Evolutionary conservation across 257 asterid genomes (phyloP).

Genomic region (Ehretia macrophylla): DNA sequence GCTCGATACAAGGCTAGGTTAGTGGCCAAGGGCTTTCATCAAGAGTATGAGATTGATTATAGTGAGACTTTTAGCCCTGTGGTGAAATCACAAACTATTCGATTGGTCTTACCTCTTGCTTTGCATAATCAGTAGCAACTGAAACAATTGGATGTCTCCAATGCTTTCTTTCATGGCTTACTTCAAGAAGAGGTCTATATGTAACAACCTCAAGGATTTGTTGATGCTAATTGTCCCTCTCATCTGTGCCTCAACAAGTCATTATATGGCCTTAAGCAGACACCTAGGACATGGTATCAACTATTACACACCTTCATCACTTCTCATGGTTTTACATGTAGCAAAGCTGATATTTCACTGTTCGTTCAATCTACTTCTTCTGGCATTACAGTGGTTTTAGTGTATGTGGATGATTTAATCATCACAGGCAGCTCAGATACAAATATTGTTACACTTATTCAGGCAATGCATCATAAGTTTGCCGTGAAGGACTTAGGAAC

Average conservation of each 20-base stretch:
- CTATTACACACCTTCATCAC: neutral
- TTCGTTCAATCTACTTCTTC: no score
- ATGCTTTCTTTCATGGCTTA: slow-evolving; percentile 1
- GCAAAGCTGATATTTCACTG: neutral
- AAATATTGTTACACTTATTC: no score
- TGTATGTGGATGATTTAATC: no score
- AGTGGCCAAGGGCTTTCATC: slow-evolving; percentile 2
- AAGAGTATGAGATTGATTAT: slow-evolving; percentile 1
- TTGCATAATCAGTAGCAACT: neutral
- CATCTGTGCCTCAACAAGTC: neutral
- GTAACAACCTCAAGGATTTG: slow-evolving; percentile 1
- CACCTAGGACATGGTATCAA: slow-evolving; percentile 1
- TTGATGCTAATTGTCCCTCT: neutral
- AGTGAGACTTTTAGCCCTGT: neutral
- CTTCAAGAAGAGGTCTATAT: slow-evolving; percentile 2
- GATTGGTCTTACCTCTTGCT: neutral
- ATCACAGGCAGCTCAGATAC: no score
- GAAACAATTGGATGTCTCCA: neutral
- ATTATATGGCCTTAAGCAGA: slow-evolving; percentile 2
- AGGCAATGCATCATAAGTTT: no score
- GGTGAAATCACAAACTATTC: neutral
- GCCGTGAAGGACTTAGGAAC: no score
- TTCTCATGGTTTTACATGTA: neutral
- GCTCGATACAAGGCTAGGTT: neutral
- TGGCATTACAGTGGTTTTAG: no score